Conservation (phyloP, 75 land plant species). For the Azolla pinnata region DNA sequence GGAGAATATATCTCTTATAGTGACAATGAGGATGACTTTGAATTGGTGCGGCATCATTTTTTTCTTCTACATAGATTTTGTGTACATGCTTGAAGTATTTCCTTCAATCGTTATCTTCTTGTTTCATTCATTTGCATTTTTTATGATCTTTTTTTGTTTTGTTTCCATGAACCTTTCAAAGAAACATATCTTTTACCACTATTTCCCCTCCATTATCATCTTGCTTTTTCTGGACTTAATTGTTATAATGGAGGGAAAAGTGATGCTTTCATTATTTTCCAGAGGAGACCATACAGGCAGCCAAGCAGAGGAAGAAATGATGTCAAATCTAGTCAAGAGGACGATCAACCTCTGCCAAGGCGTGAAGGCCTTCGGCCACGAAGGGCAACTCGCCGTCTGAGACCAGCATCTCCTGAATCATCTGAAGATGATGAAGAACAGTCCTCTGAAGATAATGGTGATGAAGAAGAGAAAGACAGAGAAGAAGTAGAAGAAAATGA, state of each 20-base stretch:
- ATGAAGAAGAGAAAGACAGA: constrained; percentile 18
- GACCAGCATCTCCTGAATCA: constrained; percentile 40
- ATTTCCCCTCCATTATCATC: not conserved
- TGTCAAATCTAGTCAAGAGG: constrained; percentile 44
- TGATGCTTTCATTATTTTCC: constrained; percentile 6
- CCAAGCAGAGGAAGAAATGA: constrained; percentile 22
- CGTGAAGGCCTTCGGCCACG: constrained; percentile 91
- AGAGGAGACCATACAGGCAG: constrained; percentile 42
- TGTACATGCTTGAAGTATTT: no score
- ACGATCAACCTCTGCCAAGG: constrained; percentile 44
- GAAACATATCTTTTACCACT: no score
- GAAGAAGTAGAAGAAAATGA: constrained; percentile 38
- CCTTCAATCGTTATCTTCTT: no score
- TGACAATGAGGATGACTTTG: constrained; percentile 61
- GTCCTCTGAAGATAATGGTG: constrained; percentile 51
- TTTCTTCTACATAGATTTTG: not conserved
- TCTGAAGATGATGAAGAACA: constrained; percentile 51
- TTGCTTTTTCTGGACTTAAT: constrained; percentile 1
- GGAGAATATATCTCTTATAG: constrained; percentile 62
- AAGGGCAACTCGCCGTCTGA: constrained; percentile 27
- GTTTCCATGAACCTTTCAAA: no score
- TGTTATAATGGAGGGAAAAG: not conserved
- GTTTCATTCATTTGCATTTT: no score
- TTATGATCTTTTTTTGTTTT: no score
- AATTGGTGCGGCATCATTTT: constrained; percentile 48